Evolutionary conservation across 1,284 basidiomycete genomes (phyloP), one percentile per base, ranked within the genome.

Genomic region (Boletus nobilissimus): DNA sequence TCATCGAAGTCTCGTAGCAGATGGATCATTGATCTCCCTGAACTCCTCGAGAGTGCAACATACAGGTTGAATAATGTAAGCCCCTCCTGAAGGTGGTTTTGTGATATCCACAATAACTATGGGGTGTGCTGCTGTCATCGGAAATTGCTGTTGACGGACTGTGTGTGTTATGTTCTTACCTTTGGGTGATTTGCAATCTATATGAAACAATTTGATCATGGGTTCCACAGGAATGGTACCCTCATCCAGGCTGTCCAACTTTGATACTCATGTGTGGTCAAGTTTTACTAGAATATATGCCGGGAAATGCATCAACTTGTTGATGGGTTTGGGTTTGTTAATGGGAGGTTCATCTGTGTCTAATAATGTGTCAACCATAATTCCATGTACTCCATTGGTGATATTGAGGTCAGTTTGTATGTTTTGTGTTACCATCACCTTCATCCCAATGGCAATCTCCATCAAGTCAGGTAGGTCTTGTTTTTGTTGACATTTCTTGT

Each of bases 361-460:
- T 5, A 70, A n/a, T 0, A 70, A 6, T 2, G 60, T 70, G 57
- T 63, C 19, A 3, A 65, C 8, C 3, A 73, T 10, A 0, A 34
- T 73, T 3, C 71, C n/a, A 3, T 11, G 19, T 32, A 72, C 67
- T 0, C 76, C 63, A 26, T 76, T 76, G 5, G 76, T 76, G 13
- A 76, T 66, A 18, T 74, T 40, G 2, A 76, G 72, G 13, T 76
- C 51, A 7, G 72, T 76, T 10, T 60, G 34, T 1, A 74, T 19
- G 6, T 76, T 74, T 7, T 34, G 18, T 13, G 62, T 76, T 0
- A 76, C 67, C 48, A 74, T 73, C 2, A 73, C 67, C 11, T 48
- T 73, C 60, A 69, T 74, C 1, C 69, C n/a, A 11, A 70, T 57
- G 3, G 46, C 22, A 11, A 46, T 46, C 46, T 46, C 46, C 9